These are phyloP conservation scores for Rhizomucor pusillus DNA, from an alignment of 371 early-diverging fungal genomes.

Conservation along the genomic window DNA sequence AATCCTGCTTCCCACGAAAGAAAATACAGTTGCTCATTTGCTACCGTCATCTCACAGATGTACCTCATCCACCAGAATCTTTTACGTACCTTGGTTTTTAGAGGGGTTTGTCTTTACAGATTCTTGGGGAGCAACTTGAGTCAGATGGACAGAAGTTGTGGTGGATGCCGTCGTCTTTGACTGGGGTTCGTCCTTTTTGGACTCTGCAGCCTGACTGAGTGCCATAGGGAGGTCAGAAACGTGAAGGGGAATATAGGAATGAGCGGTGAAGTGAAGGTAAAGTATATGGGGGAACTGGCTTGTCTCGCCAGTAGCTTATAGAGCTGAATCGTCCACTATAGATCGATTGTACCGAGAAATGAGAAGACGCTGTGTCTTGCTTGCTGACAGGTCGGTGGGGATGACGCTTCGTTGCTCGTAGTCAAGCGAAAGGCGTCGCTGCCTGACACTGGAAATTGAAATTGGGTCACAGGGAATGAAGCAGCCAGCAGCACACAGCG, in stretches of 20 bases:
- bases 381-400: too few species aligned
- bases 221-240: neutral
- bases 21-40: neutral
- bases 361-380: too few species aligned
- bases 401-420: too few species aligned
- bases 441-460: too few species aligned
- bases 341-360: too few species aligned
- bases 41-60: slow-evolving; percentile 3
- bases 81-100: slow-evolving; percentile 9
- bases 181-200: slow-evolving; percentile 5
- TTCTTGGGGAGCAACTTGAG: slow-evolving; percentile 20
- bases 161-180: slow-evolving; percentile 6
- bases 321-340: too few species aligned
- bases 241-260: neutral
- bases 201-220: slow-evolving; percentile 4
- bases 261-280: neutral
- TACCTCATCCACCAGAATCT: neutral
- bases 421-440: too few species aligned
- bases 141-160: slow-evolving; percentile 7
- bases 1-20: neutral
- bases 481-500: too few species aligned
- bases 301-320: too few species aligned
- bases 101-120: slow-evolving; percentile 9
- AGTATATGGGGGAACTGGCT: neutral
- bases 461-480: too few species aligned